These are phyloP conservation scores for Beauveria rudraprayagi DNA, from an alignment of 2,329 filamentous ascomycete genomes.

Conservation along the genomic window DNA sequence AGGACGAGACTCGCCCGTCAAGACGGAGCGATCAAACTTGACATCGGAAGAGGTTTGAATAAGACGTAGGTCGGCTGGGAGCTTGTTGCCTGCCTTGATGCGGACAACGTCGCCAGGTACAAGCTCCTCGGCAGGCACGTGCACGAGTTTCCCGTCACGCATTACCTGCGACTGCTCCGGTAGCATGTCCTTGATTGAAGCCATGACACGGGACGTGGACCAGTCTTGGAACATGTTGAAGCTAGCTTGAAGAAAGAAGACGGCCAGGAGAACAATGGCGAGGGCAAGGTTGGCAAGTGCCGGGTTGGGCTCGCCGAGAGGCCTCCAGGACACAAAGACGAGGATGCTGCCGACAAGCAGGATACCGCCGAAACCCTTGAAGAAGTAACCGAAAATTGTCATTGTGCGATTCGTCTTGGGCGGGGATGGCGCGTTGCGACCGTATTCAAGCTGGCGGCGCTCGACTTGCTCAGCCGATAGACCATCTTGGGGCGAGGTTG, in stretches of 20 bases:
- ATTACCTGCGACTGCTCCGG: conserved; percentile 61
- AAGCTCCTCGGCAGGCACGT: conserved; percentile 48
- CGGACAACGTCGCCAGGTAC: conserved; percentile 64
- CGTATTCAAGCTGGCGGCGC: conserved; percentile 50
- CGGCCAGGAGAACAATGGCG: conserved; percentile 62
- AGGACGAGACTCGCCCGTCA: conserved; percentile 61
- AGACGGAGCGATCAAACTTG: conserved; percentile 64
- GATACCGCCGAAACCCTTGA: conserved; percentile 68
- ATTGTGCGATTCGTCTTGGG: conserved; percentile 52
- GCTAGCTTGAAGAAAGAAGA: conserved; percentile 60
- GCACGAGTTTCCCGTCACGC: conserved; percentile 46
- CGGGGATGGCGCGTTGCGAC: conserved; percentile 58
- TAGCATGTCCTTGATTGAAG: conserved; percentile 72
- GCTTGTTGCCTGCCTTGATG: conserved; percentile 63
- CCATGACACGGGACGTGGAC: conserved; percentile 70
- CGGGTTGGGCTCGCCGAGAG: conserved; percentile 58
- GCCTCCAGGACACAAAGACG: conserved; percentile 71
- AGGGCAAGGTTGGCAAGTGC: conserved; percentile 62
- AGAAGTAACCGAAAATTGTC: conserved; percentile 61
- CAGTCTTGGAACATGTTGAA: conserved; percentile 70
- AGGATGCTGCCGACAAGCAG: conserved; percentile 60
- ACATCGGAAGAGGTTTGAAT: conserved; percentile 60
- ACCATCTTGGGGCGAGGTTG: conserved; percentile 47
- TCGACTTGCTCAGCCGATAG: conserved; percentile 51
- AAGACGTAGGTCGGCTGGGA: conserved; percentile 67